These are phyloP conservation scores for Mycena albidolilacea DNA, from an alignment of 768 basidiomycete species.

Conservation along the genomic window DNA sequence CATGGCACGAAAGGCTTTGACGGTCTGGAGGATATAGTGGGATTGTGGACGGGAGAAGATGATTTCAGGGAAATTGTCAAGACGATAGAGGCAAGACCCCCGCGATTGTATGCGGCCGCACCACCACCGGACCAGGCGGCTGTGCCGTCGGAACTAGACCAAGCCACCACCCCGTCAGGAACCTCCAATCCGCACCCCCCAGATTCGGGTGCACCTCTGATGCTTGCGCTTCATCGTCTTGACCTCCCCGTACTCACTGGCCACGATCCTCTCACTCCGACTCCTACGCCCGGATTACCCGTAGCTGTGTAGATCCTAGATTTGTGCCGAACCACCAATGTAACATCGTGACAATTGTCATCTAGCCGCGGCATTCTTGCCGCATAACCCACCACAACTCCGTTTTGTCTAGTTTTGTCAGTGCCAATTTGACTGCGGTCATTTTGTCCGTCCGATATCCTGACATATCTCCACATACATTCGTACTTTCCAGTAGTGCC, in stretches of 20 bases:
- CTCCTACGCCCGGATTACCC: slow-evolving; percentile 32
- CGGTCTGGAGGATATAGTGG: slow-evolving; percentile 65
- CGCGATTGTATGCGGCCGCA: slow-evolving; percentile 28
- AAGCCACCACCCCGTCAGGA: slow-evolving; percentile 59
- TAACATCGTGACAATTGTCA: not conserved
- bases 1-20: slow-evolving; percentile 75
- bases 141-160: slow-evolving; percentile 27
- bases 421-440: not conserved
- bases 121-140: slow-evolving; percentile 20
- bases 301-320: slow-evolving; percentile 17
- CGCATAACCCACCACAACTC: no score
- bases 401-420: no score
- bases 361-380: not conserved
- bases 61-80: slow-evolving; percentile 71
- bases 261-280: slow-evolving; percentile 49
- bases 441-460: not conserved
- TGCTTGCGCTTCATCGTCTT: slow-evolving; percentile 24
- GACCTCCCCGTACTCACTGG: slow-evolving; percentile 53
- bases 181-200: slow-evolving; percentile 75
- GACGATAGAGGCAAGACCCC: slow-evolving; percentile 61
- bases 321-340: not conserved
- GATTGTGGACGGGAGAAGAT: slow-evolving; percentile 70
- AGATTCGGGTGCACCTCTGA: slow-evolving; percentile 63
- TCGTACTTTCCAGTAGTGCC: not conserved
- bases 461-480: not conserved